Evolutionary conservation across 2,329 filamentous ascomycete species (phyloP), one percentile per base, ranked within the genome.

Genomic region (Phyllosticta paracitricarpa): DNA sequence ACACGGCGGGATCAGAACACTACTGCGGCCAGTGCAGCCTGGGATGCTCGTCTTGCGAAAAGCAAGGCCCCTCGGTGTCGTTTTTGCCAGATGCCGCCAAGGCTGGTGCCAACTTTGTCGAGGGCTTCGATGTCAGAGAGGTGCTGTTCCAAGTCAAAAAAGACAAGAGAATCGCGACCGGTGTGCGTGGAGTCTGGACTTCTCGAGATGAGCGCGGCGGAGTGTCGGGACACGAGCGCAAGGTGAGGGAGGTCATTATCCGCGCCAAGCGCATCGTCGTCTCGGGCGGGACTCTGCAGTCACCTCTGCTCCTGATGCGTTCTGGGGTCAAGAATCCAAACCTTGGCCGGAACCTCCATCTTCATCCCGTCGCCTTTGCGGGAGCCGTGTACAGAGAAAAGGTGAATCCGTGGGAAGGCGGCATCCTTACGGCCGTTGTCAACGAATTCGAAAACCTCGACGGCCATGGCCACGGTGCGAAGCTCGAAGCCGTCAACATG

Each of bases 261-360:
- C 89, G 83, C 67, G 91, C 91, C 1, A 90, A 89, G 73, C 88
- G 86, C 68, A 88, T 96, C 10, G 83, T 97, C 55, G 75, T 95
- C n/a, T 84, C 89, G 0, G 83, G 83, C 25, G 92, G 93, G 4
- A 84, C 88, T 0, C 76, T 97, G 60, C 85, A 89, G 69, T 91
- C 85, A 54, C 92, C 93, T 0, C 72, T 93, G 1, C 71, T 97
- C 1, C 78, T 97, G 53, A 77, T 86, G 65, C 87, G 87, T 57
- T 96, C 91, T 63, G 91, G 91, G 1, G 73, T 97, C 57, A 86
- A 82, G 77, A 96, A 96, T 70, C 80, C 81, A 3, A 86, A 96
- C 61, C 87, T 97, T 64, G 93, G 93, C 26, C 82, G 81, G 7
- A 89, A 97, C 68, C 82, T 97, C 3, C 81, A 94, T 68, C 73